Base-by-base conservation (phyloP, 2,329 filamentous ascomycete genomes). In the Sporothrix inflata region DNA sequence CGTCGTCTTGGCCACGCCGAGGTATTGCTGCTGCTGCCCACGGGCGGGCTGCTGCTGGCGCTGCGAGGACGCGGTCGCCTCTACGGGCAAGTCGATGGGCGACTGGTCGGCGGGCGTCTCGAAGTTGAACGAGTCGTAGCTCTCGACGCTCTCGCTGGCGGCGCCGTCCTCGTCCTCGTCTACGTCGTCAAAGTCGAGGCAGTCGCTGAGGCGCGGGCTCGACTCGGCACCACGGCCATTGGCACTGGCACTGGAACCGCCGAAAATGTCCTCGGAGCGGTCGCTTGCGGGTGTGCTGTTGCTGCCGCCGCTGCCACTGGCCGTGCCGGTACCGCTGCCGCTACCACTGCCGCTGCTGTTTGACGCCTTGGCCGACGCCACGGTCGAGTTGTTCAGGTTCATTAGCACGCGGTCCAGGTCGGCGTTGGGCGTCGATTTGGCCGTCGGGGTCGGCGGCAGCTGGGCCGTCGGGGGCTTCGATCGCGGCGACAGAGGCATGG, bases 171-270 rank as follows among this genome's bases (percentile, higher is more conserved):
- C 38, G 21, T 42, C 60, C 8, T 24, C 60, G 38, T 42, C 38
- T 5, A 42, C 60, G 38, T 76, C 74, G 57, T 77, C 78, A 49
- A 76, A 77, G 19, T 75, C 75, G 63, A 78, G 73, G 42, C 77
- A 77, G 42, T 77, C 78, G 73, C 76, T 76, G 14, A 78, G 63
- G 40, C 78, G 77, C 1, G 77, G 75, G 55, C 75, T 79, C 2
- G 74, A 74, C 65, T 78, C 77, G 24, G 74, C 19, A 27, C 34
- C 27, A 38, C 4, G 24, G 14, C 14, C 11, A 16, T 12, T 16
- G 51, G 16, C 42, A 2, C 38, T n/a, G 9, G 6, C 60, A 27
- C 30, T 34, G 30, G 38, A 12, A 19, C 38, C 72, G n/a, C 71
- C 73, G 21, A 77, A 70, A 3, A 40, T 27, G 38, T 66, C 47